These are phyloP conservation scores for Pezicula neosporulosa DNA, from an alignment of 2,329 filamentous ascomycete species.

Conservation along the genomic window DNA sequence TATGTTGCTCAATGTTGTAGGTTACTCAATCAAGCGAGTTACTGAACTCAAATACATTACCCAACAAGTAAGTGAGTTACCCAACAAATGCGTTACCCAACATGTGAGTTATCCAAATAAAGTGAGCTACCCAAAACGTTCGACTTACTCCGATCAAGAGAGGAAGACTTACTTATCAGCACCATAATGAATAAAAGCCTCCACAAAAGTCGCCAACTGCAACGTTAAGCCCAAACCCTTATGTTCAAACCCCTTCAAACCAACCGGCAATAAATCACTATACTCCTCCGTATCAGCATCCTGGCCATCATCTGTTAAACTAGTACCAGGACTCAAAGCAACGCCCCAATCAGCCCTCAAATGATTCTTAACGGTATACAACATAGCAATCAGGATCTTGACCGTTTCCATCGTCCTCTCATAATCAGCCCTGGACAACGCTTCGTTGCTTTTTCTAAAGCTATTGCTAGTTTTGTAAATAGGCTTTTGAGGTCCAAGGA, in stretches of 20 bases:
- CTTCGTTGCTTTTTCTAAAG: neutral
- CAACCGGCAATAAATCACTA: conserved; percentile 43
- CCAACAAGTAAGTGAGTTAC: too few species aligned
- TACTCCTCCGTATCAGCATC: conserved; percentile 41
- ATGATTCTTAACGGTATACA: conserved; percentile 63
- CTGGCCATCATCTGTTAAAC: conserved; percentile 27
- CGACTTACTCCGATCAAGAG: too few species aligned
- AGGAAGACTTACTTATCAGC: conserved; percentile 32
- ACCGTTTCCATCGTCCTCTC: conserved; percentile 54
- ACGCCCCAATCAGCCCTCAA: conserved; percentile 59
- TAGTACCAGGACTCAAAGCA: conserved; percentile 26
- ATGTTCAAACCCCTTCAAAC: conserved; percentile 50
- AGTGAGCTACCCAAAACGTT: neutral
- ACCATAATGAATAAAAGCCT: conserved; percentile 55
- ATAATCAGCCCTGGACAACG: conserved; percentile 18
- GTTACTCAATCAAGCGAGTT: too few species aligned
- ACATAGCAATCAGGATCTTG: conserved; percentile 55
- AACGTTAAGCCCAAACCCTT: conserved; percentile 56
- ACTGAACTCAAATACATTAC: too few species aligned
- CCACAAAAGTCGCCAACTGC: conserved; percentile 57
- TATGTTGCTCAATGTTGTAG: too few species aligned
- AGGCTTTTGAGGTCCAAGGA: neutral
- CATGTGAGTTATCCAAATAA: neutral
- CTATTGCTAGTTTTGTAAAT: neutral
- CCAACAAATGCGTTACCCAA: too few species aligned